Base-by-base conservation (phyloP, 345 rosid genomes). In the Citropsis articulata region DNA sequence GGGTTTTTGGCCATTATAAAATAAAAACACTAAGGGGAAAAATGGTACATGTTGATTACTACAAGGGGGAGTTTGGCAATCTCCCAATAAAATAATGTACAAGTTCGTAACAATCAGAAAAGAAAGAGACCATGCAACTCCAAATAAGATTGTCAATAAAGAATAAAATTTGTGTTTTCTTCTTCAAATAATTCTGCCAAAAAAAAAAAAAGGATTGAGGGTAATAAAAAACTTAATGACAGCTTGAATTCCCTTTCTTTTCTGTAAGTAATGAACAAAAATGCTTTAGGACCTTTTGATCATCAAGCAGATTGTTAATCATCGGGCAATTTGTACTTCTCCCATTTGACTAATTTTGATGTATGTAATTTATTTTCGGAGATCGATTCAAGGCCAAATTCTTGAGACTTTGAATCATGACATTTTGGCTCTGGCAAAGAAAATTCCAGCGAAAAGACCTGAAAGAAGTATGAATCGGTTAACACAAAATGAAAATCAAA, bases 391-490 rank as follows among this genome's bases (percentile, higher is more conserved):
- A 4, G 22, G 22, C 57, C 21, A 53, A 53, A 61, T 61, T 61
- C 30, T 61, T 61, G 65, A 12, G 65, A 12, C 38, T 55, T 45
- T 5, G 70, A 72, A 24, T 89, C 87, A 89, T 50, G 93, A 90
- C 98, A 95, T 92, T 86, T 95, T 95, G 75, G 99, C 97, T 81
- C 85, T 86, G 33, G 98, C 96, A 64, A 93, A 92, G 81, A 87
- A 78, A 66, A 93, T 86, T 79, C 99, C 97, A 1, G 97, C 99
- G 71, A 91, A 91, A 42, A 93, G 84, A 86, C 97, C 98, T 95
- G 95, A 65, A 73, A 81, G 69, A 66, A 84, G 53, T 65, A 81
- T 12, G 45, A 27, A 66, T 57, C 27, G 22, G 30, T 55, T n/a
- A 27, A 33, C 13, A 27, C 74, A 22, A 55, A 45, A 73, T 50